These are phyloP conservation scores for Cercospora sp. DNA, from an alignment of 2,329 filamentous ascomycete species.

Conservation along the genomic window DNA sequence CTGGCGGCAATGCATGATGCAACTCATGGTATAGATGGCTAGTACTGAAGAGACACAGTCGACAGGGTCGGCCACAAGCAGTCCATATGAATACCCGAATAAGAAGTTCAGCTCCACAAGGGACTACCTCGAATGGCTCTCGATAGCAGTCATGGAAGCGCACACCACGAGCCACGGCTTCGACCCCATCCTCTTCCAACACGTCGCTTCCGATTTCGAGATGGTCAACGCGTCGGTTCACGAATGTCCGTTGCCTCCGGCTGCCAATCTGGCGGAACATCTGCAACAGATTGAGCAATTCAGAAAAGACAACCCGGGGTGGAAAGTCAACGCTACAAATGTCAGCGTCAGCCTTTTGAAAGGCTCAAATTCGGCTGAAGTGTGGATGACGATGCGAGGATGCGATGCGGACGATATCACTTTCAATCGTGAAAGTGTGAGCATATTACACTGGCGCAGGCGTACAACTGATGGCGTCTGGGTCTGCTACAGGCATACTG, in stretches of 20 bases:
- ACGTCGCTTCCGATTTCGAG: slow-evolving; percentile 19
- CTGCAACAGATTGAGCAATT: slow-evolving; percentile 10
- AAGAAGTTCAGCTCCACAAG: slow-evolving; percentile 8
- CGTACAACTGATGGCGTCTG: slow-evolving; percentile 11
- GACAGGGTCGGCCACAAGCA: background rate
- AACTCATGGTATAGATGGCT: background rate
- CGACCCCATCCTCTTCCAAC: slow-evolving; percentile 4
- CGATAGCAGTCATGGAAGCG: slow-evolving; percentile 16
- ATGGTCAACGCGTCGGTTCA: slow-evolving; percentile 18
- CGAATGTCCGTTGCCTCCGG: slow-evolving; percentile 16
- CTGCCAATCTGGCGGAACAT: slow-evolving; percentile 14
- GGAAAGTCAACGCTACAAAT: slow-evolving; percentile 17
- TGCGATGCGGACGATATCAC: slow-evolving; percentile 4
- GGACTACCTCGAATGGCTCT: slow-evolving; percentile 18
- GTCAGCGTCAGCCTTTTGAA: slow-evolving; percentile 11
- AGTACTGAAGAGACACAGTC: background rate
- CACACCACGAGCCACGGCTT: slow-evolving; percentile 8
- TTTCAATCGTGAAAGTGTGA: slow-evolving; percentile 24
- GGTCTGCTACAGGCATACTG: slow-evolving; percentile 20
- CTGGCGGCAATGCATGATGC: background rate
- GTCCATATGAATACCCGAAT: background rate
- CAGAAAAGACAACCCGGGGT: slow-evolving; percentile 11
- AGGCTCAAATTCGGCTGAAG: slow-evolving; percentile 19
- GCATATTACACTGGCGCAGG: slow-evolving; percentile 20
- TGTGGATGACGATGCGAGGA: slow-evolving; percentile 19